Evolutionary conservation across 192 early-diverging fungal species (phyloP).

Genomic region (Endogone sp.): DNA sequence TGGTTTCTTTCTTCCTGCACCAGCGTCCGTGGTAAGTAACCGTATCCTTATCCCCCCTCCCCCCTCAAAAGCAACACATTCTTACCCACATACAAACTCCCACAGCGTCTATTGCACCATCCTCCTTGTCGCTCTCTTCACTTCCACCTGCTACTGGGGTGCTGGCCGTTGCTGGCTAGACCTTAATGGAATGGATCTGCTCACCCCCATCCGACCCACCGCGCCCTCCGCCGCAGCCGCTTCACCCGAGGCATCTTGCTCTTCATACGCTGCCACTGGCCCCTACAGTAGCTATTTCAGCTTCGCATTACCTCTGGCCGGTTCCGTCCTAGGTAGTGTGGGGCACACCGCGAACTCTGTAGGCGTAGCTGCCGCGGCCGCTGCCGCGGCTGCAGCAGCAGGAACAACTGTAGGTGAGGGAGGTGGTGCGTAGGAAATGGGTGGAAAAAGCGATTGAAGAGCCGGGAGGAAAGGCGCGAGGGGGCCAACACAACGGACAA

Average conservation of each 20-base stretch:
- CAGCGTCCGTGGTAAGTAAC: conserved; percentile 52
- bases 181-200: conserved; percentile 31
- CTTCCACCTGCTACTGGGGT: conserved; percentile 60
- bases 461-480: no score
- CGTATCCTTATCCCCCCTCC: background rate
- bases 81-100: background rate
- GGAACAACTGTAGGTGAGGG: background rate
- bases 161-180: conserved; percentile 57
- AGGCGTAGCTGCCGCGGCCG: no score
- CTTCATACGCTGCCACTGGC: background rate
- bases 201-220: conserved; percentile 4
- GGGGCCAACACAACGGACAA: no score
- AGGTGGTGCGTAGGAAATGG: background rate
- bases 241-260: background rate
- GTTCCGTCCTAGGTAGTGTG: background rate
- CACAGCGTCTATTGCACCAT: conserved; percentile 52
- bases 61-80: background rate
- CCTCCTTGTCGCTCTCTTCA: conserved; percentile 49
- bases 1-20: conserved; percentile 53
- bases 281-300: background rate
- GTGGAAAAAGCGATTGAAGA: no score
- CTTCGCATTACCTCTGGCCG: background rate
- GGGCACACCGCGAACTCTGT: background rate
- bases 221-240: background rate
- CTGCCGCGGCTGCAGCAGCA: no score